These are phyloP conservation scores for Serendipita sp. DNA, from an alignment of 768 basidiomycete species.

Conservation along the genomic window DNA sequence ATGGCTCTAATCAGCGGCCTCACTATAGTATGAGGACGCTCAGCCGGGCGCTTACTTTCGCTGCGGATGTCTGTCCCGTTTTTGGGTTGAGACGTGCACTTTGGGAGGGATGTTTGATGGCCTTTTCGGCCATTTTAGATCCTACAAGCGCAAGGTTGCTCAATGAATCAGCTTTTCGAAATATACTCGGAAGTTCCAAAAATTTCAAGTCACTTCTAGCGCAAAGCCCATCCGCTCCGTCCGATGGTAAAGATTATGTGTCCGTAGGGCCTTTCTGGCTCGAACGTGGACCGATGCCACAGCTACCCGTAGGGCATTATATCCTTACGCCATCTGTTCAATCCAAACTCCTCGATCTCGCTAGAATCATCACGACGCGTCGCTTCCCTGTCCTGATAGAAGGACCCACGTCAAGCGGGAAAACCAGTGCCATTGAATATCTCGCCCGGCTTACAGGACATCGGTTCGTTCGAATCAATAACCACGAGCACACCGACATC, in stretches of 20 bases:
- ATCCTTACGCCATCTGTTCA: slow-evolving; percentile 93
- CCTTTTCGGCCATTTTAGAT: slow-evolving; percentile 92
- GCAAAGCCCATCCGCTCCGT: slow-evolving; percentile 47
- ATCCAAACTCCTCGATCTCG: slow-evolving; percentile 84
- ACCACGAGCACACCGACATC: slow-evolving; percentile 98
- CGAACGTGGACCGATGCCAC: slow-evolving; percentile 52
- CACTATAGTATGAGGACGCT: slow-evolving; percentile 97
- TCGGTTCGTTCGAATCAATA: slow-evolving; percentile 94
- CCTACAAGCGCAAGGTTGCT: slow-evolving; percentile 50
- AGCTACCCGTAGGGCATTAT: slow-evolving; percentile 59
- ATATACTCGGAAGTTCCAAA: slow-evolving; percentile 62
- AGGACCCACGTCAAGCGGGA: slow-evolving; percentile 93
- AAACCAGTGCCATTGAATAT: slow-evolving; percentile 94
- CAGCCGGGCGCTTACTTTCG: slow-evolving; percentile 77
- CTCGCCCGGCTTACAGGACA: slow-evolving; percentile 87
- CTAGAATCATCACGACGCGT: slow-evolving; percentile 74
- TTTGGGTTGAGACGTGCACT: slow-evolving; percentile 75
- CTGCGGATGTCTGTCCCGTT: slow-evolving; percentile 56
- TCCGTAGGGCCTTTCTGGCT: slow-evolving; percentile 89
- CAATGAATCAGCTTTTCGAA: slow-evolving; percentile 50
- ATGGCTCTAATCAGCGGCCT: slow-evolving; percentile 82
- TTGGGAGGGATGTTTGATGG: slow-evolving; percentile 97
- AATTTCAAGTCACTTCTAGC: slow-evolving; percentile 62
- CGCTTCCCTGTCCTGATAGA: slow-evolving; percentile 92
- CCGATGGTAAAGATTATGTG: slow-evolving; percentile 41